These are phyloP conservation scores for Grigorovia yakushimaensis DNA, from an alignment of 805 yeast genomes.

Conservation along the genomic window DNA sequence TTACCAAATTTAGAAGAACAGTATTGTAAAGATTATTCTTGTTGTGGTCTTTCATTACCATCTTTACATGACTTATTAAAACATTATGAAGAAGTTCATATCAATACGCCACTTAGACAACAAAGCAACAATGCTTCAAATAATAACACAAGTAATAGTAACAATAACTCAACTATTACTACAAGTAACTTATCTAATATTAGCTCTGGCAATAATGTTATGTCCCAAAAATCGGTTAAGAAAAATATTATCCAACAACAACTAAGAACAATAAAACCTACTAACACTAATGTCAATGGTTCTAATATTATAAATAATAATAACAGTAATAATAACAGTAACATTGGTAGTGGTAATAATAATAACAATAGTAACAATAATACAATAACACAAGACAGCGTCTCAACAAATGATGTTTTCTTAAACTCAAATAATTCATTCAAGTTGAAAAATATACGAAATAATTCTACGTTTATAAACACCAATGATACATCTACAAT, in stretches of 20 bases:
- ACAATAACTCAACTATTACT: background rate
- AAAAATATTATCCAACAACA: conserved; percentile 6
- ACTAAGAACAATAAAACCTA: conserved; percentile 1
- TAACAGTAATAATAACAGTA: background rate
- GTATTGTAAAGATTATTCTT: conserved; percentile 91
- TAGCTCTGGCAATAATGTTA: background rate
- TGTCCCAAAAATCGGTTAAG: background rate
- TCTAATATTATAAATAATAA: background rate
- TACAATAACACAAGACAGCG: conserved; percentile 51
- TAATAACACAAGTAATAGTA: background rate
- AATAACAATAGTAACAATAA: background rate
- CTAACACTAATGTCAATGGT: background rate
- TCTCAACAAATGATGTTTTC: conserved; percentile 87
- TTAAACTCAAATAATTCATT: conserved; percentile 22
- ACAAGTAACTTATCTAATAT: background rate
- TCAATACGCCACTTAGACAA: conserved; percentile 40
- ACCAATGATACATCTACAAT: background rate
- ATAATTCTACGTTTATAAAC: background rate
- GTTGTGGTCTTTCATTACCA: conserved; percentile 90
- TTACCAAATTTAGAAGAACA: conserved; percentile 90
- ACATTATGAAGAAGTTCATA: conserved; percentile 95
- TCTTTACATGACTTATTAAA: conserved; percentile 86
- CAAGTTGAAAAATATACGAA: background rate
- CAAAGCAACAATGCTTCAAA: background rate
- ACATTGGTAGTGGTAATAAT: too few relatives aligned